Evolutionary conservation across 345 rosid genomes (phyloP).

Genomic region (Populus ilicifolia): DNA sequence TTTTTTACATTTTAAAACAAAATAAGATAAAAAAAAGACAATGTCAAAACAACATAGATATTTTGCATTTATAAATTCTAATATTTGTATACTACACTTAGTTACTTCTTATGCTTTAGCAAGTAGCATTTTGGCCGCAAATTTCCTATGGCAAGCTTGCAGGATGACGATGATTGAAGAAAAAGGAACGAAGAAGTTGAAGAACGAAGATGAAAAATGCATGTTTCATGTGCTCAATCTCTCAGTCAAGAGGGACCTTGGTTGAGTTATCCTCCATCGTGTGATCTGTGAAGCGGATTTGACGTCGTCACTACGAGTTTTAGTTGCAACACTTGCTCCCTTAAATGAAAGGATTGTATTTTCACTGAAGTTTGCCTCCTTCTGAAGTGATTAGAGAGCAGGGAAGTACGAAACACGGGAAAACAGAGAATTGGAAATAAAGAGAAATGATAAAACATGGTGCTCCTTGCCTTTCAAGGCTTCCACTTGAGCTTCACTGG

Average conservation of each 20-base stretch:
- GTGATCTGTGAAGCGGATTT: too few species aligned
- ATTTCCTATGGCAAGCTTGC: too few species aligned
- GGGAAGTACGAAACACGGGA: background rate
- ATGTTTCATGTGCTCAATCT: too few species aligned
- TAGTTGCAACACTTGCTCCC: constrained; percentile 4
- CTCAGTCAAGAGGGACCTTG: too few species aligned
- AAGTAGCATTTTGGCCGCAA: too few species aligned
- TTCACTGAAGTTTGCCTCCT: constrained; percentile 17
- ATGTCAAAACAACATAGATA: too few species aligned
- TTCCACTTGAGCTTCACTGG: constrained; percentile 7
- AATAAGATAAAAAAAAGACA: too few species aligned
- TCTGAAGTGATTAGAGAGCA: constrained; percentile 7
- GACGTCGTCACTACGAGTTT: background rate
- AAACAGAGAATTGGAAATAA: background rate
- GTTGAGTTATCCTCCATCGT: too few species aligned
- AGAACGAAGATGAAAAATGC: too few species aligned
- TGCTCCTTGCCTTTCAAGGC: background rate
- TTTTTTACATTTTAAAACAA: too few species aligned
- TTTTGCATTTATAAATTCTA: background rate
- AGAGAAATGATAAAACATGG: background rate
- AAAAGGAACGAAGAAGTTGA: too few species aligned
- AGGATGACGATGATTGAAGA: too few species aligned
- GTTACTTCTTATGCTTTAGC: background rate
- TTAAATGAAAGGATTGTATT: constrained; percentile 15
- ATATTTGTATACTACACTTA: background rate